Evolutionary conservation across 352 stramenopile species (phyloP), one percentile per base, ranked within the genome.

Genomic region (Globisporangium nagaii): DNA sequence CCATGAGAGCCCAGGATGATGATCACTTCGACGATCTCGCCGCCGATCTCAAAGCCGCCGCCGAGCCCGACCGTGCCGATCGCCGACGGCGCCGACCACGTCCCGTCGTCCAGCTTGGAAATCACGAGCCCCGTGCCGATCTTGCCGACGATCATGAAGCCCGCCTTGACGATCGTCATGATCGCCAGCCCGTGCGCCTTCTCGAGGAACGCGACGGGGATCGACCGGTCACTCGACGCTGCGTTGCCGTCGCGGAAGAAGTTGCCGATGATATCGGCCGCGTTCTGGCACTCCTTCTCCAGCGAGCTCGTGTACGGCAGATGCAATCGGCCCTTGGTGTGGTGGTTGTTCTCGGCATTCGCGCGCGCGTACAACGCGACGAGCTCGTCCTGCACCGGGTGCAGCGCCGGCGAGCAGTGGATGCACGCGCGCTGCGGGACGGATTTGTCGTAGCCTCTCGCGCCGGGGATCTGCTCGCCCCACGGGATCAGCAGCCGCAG

Each of bases 1-100:
- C 67, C 63, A n/a, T 88, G 74, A 2, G 67, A 87, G 67, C 89
- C 90, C 4, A 94, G 60, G 25, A 96, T 68, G 62, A 96, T 89
- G 8, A 94, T 68, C 52, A 94, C 73, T 65, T 96, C 84, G 0
- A 75, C 83, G 19, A 94, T 53, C 62, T 94, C 81, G 8, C 77
- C 82, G 28, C 86, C 86, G 30, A 93, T 60, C 31, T 93, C 46
- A 7, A 70, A 75, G 65, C 84, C 82, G 73, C 48, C 56, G 20
- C 64, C 68, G 10, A 93, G 46, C 15, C 84, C 82, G 4, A 65
- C 69, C 1, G 82, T 76, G 30, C 82, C 82, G 63, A 96, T 92
- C 11, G 86, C 86, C 34, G 67, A 86, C 3, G 86, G 86, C 9
- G 84, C 73, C 25, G 70, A 86, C 86, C 86, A 96, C 25, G 61